Conservation (phyloP, 495 filamentous ascomycete genomes). For the Tuber microsphaerosporum region DNA sequence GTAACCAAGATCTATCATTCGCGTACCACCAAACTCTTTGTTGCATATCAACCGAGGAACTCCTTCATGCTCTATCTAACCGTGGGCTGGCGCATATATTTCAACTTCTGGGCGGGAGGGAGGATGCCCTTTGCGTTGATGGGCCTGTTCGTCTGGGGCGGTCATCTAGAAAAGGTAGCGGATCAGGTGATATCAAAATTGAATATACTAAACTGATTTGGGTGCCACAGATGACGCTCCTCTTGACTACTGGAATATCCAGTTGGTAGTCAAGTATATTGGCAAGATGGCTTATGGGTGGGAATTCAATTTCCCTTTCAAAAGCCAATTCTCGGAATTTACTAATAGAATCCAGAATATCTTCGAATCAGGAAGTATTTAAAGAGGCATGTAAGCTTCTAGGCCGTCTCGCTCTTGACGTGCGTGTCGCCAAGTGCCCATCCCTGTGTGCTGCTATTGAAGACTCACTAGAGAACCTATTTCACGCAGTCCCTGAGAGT, state of each 20-base stretch:
- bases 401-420: slow-evolving; percentile 57
- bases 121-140: slow-evolving; percentile 31
- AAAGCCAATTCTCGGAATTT: neutral
- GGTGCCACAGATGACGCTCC: neutral
- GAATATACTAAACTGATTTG: neutral
- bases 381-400: slow-evolving; percentile 42
- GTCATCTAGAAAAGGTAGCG: slow-evolving; percentile 3
- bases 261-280: slow-evolving; percentile 21
- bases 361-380: slow-evolving; percentile 10
- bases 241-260: slow-evolving; percentile 28
- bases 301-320: neutral
- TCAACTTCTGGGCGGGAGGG: slow-evolving; percentile 31
- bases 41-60: slow-evolving; percentile 10
- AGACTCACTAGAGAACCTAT: slow-evolving; percentile 45
- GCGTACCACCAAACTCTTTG: slow-evolving; percentile 57
- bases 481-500: slow-evolving; percentile 43
- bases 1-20: slow-evolving; percentile 54
- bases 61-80: slow-evolving; percentile 19
- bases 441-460: slow-evolving; percentile 47
- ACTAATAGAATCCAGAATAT: slow-evolving; percentile 14
- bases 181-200: neutral
- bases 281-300: slow-evolving; percentile 24
- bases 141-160: neutral
- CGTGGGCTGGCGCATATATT: slow-evolving; percentile 28
- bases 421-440: slow-evolving; percentile 46